Evolutionary conservation across 352 stramenopile genomes (phyloP).

Genomic region (Phytopythium ostracodes): DNA sequence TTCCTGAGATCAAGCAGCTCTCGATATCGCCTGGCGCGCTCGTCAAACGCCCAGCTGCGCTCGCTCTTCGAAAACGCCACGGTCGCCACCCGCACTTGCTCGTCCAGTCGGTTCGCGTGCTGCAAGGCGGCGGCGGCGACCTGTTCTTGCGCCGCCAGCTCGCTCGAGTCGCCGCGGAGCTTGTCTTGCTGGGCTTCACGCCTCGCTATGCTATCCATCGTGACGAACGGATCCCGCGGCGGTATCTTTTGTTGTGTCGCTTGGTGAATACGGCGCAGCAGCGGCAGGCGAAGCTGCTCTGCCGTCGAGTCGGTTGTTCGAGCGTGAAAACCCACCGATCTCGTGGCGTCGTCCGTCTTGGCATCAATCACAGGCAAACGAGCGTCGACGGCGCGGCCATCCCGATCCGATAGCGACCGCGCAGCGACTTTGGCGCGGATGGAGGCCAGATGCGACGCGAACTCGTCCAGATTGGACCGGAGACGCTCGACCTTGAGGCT

Average conservation of each 20-base stretch:
- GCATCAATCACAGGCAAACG: slow-evolving; percentile 15
- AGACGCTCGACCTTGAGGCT: background rate
- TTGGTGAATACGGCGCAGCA: slow-evolving; percentile 24
- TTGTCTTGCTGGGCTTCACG: slow-evolving; percentile 24
- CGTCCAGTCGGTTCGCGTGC: slow-evolving; percentile 43
- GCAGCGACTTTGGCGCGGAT: background rate
- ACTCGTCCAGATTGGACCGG: background rate
- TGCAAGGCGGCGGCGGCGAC: slow-evolving; percentile 23
- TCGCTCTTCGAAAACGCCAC: slow-evolving; percentile 56
- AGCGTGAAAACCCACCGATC: too few relatives aligned
- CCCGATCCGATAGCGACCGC: background rate
- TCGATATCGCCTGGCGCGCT: slow-evolving; percentile 46
- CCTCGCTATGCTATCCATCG: slow-evolving; percentile 33
- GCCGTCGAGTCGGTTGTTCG: background rate
- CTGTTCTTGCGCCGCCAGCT: slow-evolving; percentile 24
- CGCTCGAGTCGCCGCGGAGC: slow-evolving; percentile 26
- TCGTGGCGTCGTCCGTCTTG: background rate
- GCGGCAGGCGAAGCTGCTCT: slow-evolving; percentile 24
- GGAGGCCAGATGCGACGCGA: background rate
- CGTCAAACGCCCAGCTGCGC: slow-evolving; percentile 56
- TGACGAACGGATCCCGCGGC: slow-evolving; percentile 20
- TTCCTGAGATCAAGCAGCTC: slow-evolving; percentile 51
- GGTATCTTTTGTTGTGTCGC: slow-evolving; percentile 12
- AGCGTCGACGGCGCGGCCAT: background rate
- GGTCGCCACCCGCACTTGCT: slow-evolving; percentile 59